These are phyloP conservation scores for Citrullus colocynthis DNA, from an alignment of 306 rosid genomes.

Conservation along the genomic window DNA sequence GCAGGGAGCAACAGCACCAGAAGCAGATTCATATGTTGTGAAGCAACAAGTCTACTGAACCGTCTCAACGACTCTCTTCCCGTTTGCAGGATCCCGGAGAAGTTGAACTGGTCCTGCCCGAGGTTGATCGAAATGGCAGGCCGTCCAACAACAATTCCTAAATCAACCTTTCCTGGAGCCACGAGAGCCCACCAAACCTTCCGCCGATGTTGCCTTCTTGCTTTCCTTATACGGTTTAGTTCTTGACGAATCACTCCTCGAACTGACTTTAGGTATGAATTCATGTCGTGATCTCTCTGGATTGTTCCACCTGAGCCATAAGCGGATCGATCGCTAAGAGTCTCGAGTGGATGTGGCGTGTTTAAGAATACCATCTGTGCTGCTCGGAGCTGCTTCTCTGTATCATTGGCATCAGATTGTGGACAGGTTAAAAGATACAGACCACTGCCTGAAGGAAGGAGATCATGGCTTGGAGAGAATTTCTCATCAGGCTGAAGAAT, in stretches of 20 bases:
- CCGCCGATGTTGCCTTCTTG: constrained; percentile 43
- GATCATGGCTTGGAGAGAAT: constrained; percentile 75
- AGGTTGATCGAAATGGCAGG: constrained; percentile 22
- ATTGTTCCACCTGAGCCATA: constrained; percentile 77
- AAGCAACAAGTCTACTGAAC: constrained; percentile 65
- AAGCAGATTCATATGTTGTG: constrained; percentile 66
- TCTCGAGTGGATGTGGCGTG: constrained; percentile 96
- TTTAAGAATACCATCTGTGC: constrained; percentile 58
- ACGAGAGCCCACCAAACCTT: constrained; percentile 74
- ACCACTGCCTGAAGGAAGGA: constrained; percentile 83
- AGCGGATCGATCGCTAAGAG: constrained; percentile 64
- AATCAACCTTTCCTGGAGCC: constrained; percentile 18
- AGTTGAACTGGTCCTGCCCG: constrained; percentile 32
- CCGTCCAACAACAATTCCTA: constrained; percentile 37
- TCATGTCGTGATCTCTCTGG: constrained; percentile 91
- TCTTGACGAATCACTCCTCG: constrained; percentile 66
- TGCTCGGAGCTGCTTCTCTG: constrained; percentile 51
- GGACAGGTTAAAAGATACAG: constrained; percentile 49
- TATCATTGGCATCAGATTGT: constrained; percentile 24
- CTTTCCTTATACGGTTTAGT: constrained; percentile 45
- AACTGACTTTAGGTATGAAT: constrained; percentile 51
- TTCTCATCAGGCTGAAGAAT: constrained; percentile 88
- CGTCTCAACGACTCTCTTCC: constrained; percentile 64
- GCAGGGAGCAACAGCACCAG: constrained; percentile 61
- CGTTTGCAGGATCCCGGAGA: constrained; percentile 43